phyloP scores from a whole-genome alignment of 768 basidiomycete genomes.

The Sistotremastrum niveocremeum region DNA sequence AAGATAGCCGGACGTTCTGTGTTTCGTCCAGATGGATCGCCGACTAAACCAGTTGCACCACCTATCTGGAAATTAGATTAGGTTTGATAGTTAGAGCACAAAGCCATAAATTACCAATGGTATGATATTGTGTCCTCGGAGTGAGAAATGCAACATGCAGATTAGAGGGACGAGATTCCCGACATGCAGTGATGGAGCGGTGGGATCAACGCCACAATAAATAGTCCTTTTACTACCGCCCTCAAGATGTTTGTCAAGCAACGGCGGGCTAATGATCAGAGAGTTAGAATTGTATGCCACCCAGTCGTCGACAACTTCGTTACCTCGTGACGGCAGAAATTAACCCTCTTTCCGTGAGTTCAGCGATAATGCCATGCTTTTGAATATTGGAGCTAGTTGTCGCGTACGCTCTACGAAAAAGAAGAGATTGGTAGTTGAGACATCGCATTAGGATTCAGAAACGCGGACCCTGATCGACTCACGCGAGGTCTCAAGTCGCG shows the following conservation, averaged over 20 bases:
- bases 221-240: conserved; percentile 23
- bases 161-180: conserved; percentile 88
- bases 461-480: too few species aligned
- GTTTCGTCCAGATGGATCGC: conserved; percentile 86
- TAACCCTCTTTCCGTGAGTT: too few species aligned
- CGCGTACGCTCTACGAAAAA: too few species aligned
- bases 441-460: background rate
- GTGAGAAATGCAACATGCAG: conserved; percentile 74
- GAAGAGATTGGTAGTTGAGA: background rate
- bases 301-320: too few species aligned
- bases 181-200: conserved; percentile 79
- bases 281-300: too few species aligned
- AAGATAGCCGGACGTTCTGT: conserved; percentile 67
- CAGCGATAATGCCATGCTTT: too few species aligned
- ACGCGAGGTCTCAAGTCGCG: too few species aligned
- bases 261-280: background rate
- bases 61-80: conserved; percentile 53
- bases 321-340: too few species aligned
- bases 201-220: conserved; percentile 89
- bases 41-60: conserved; percentile 90
- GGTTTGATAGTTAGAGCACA: background rate
- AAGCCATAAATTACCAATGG: conserved; percentile 52
- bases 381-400: too few species aligned
- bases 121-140: conserved; percentile 71
- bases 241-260: background rate